Conservation (phyloP, 2,329 filamentous ascomycete species). For the Botryosphaeria dothidea region DNA sequence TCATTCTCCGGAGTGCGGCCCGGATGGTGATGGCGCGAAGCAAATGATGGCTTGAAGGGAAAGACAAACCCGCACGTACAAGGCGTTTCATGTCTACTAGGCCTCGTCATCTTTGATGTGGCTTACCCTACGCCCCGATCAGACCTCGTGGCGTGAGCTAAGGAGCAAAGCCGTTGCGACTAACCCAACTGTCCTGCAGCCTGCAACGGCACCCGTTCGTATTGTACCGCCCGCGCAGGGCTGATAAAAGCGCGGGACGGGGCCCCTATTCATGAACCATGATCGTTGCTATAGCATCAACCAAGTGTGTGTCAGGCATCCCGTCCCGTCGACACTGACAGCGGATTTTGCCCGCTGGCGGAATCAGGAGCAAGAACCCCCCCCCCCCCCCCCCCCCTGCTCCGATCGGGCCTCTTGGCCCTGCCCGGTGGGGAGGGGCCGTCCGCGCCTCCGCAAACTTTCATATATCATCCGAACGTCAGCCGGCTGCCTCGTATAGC, state of each 20-base stretch:
- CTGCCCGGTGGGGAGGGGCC: neutral
- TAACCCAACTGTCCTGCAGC: neutral
- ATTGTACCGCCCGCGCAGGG: neutral
- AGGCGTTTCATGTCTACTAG: constrained; percentile 5
- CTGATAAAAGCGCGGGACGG: neutral
- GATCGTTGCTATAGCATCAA: neutral
- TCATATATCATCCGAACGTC: constrained; percentile 15
- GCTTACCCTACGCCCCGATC: neutral
- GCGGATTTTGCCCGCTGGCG: neutral
- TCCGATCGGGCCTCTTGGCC: neutral
- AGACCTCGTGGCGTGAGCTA: neutral
- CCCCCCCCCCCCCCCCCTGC: too few relatives aligned
- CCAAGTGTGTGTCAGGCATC: neutral
- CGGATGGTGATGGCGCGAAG: neutral
- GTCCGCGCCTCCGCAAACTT: constrained; percentile 12
- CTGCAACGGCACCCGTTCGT: neutral
- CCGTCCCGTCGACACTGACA: neutral
- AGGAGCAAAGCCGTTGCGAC: neutral
- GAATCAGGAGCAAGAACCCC: neutral
- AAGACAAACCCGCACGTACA: neutral
- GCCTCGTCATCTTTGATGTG: neutral
- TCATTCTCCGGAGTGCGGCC: neutral
- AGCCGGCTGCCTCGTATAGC: constrained; percentile 6
- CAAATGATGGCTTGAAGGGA: neutral
- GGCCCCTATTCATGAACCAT: neutral